A percentile compares a stretch with the other conserved stretches of the same genome.
Evolutionary conservation across 2,329 filamentous ascomycete genomes (phyloP).

Genomic region (Blastomyces emzantsi): DNA sequence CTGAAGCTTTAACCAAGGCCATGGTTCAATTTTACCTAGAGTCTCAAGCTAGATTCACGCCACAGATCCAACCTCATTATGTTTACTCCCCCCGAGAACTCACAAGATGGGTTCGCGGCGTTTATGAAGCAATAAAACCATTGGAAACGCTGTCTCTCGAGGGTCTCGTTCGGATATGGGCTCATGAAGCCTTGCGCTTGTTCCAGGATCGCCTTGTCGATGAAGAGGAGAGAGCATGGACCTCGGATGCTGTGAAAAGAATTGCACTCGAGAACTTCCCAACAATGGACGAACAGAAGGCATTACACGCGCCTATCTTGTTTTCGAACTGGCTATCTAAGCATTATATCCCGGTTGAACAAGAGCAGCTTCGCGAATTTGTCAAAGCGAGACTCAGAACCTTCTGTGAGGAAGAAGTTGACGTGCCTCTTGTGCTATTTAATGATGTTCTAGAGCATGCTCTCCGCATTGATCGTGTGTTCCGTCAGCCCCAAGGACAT

Average conservation of each 20-base stretch:
- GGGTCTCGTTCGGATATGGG: slow-evolving; percentile 93
- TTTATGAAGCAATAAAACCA: slow-evolving; percentile 93
- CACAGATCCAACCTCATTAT: slow-evolving; percentile 96
- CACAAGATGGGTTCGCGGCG: slow-evolving; percentile 92
- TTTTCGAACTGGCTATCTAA: slow-evolving; percentile 99
- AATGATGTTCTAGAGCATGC: slow-evolving; percentile 99
- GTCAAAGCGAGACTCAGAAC: slow-evolving; percentile 95
- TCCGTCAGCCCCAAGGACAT: slow-evolving; percentile 96
- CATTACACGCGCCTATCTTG: slow-evolving; percentile 83
- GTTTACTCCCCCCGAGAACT: slow-evolving; percentile 98
- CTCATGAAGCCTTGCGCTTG: slow-evolving; percentile 87
- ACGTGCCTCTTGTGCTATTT: slow-evolving; percentile 97
- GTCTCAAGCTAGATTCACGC: slow-evolving; percentile 89
- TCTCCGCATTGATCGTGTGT: slow-evolving; percentile 94
- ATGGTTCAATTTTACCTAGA: slow-evolving; percentile 97
- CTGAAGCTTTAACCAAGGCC: slow-evolving; percentile 85
- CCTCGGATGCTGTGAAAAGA: slow-evolving; percentile 72
- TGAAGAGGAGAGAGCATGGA: slow-evolving; percentile 93
- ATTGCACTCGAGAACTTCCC: slow-evolving; percentile 91
- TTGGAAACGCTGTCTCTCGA: slow-evolving; percentile 81
- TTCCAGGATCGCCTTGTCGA: slow-evolving; percentile 96
- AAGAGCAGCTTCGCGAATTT: slow-evolving; percentile 90
- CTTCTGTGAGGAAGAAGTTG: slow-evolving; percentile 98
- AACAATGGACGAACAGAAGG: slow-evolving; percentile 82
- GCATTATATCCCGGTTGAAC: slow-evolving; percentile 94